phyloP scores from a whole-genome alignment of 176 grass and related monocot genomes.

The Avena insularis region DNA sequence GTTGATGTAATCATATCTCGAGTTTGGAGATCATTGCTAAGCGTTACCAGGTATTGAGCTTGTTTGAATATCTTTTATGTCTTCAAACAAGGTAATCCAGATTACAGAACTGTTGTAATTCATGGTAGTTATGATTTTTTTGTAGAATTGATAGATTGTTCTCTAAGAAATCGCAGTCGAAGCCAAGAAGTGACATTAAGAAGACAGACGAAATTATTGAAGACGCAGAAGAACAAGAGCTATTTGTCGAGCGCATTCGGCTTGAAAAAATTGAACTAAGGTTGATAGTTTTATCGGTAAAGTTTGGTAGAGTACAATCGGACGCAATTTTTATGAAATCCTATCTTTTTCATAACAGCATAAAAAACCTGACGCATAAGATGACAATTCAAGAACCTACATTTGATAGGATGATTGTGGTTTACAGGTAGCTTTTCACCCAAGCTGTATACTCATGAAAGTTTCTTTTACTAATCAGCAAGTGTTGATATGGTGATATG shows the following conservation, averaged over 20 bases:
- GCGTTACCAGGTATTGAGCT: conserved; percentile 56
- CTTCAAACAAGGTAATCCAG: conserved; percentile 20
- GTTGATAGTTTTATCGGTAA: conserved; percentile 37
- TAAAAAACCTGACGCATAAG: conserved; percentile 68
- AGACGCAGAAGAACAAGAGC: conserved; percentile 59
- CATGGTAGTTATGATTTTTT: conserved; percentile 8
- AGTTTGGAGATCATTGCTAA: conserved; percentile 72
- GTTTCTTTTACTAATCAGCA: background rate
- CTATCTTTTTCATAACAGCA: conserved; percentile 51
- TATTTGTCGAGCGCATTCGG: conserved; percentile 71
- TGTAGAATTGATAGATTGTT: conserved; percentile 66
- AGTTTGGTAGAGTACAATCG: conserved; percentile 15
- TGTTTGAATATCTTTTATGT: conserved; percentile 25
- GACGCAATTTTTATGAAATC: conserved; percentile 16
- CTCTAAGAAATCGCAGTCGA: conserved; percentile 47
- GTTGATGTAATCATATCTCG: conserved; percentile 81
- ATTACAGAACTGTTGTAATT: conserved; percentile 1
- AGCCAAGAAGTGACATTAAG: conserved; percentile 52
- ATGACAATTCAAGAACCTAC: conserved; percentile 97
- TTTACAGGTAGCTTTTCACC: conserved; percentile 75
- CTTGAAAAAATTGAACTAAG: conserved; percentile 79
- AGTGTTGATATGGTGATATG: conserved; percentile 31
- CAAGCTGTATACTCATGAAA: conserved; percentile 42
- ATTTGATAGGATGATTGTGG: conserved; percentile 93
- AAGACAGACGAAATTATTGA: conserved; percentile 65